Evolutionary conservation across 345 rosid species (phyloP), one percentile per base, ranked within the genome.

Genomic region (Salix purpurea): DNA sequence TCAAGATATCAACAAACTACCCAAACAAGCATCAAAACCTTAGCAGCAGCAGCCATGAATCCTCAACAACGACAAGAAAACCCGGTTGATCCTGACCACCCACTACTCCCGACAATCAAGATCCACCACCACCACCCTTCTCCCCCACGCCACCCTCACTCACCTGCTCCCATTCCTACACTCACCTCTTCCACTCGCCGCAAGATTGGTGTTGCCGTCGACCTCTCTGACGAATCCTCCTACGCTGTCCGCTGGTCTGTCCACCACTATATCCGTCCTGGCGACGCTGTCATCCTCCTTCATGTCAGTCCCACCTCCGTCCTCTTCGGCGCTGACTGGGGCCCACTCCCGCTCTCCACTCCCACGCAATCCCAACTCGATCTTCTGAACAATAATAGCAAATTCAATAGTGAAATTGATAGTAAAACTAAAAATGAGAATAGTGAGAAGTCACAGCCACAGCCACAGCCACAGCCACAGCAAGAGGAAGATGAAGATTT

Each of bases 251-350:
- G 83, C 76, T 95, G 99, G 99, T 92, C 99, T 23, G 96, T 91
- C 65, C 71, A 85, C 62, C 86, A 96, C 79, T 96, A 96, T 88
- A 76, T 91, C 82, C 99, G 99, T 46, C 93, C 93, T 14, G 99
- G 98, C 0, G 98, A 96, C 74, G 94, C 94, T 56, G 97, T 93
- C 80, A 79, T 96, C 82, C 90, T 96, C 70, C 90, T 96, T 87
- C 99, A 96, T 79, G 99, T 96, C n/a, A 89, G 96, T 54, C 96
- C 99, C 8, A 96, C 99, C 71, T 92, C 96, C 79, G 94, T 92
- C 44, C 94, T 96, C 69, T 93, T 86, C 80, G 99, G 99, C 71
- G 99, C 99, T 67, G 99, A 96, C 72, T 96, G 99, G 98, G 99
- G 97, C 44, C 97, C 98, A 2, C 91, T 91, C 30, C 90, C 97